Evolutionary conservation across 345 rosid genomes (phyloP), one percentile per base, ranked within the genome.

Genomic region (Corchorus capsularis): DNA sequence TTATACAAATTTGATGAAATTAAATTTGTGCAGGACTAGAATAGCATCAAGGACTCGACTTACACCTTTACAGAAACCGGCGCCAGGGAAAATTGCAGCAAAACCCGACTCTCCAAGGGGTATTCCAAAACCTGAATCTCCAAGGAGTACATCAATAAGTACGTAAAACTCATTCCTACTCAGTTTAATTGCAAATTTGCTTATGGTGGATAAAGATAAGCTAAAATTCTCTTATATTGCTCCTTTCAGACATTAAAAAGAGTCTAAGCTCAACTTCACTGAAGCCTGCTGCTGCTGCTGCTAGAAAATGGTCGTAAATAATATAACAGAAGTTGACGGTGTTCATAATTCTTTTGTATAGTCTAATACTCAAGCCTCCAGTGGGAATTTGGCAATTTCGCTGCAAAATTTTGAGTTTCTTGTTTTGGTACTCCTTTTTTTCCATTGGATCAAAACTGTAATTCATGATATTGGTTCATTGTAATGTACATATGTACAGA

Each of bases 271-370:
- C 74, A 17, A 73, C 80, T 74, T 15, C 77, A 9, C 49, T 69
- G 62, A 91, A 85, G 81, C 79, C 91, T 62, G 78, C 87, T 10
- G 2, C 91, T 62, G 78, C 87, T 10, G 2, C 47, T 5, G 3
- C 32, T 5, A 84, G 75, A 73, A 75, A 86, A 71, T 87, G 88
- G 89, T 79, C 78, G 72, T 89, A 84, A 85, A 75, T 66, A 50
- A 39, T 59, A 47, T 43, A 53, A 6, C 69, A 65, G 66, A 34
- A 16, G 54, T 11, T 43, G 45, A 32, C 43, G 34, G 22, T 34
- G 54, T 47, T 43, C 7, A 11, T 45, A 8, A 17, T 56, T n/a
- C 34, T 65, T 49, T 20, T 54, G 15, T 41, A 49, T 50, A 10
- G 62, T 46, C 13, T 67, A 41, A 16, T 34, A 55, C 50, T 35